Evolutionary conservation across 306 rosid species (phyloP).

Genomic region (Cucurbita moschata): DNA sequence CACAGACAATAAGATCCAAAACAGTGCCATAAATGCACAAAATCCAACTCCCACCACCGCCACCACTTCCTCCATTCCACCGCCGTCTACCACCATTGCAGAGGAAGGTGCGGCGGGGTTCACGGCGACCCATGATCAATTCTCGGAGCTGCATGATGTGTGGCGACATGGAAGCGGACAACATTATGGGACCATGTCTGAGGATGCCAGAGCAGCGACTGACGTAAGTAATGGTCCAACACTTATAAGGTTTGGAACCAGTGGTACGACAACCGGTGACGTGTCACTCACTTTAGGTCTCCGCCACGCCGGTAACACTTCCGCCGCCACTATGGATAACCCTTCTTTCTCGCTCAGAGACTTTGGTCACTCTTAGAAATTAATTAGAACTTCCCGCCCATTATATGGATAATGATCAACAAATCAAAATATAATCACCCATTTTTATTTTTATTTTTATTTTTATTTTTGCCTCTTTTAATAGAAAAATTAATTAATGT

Average conservation of each 20-base stretch:
- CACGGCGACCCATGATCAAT: conserved; percentile 6
- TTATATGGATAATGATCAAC: neutral
- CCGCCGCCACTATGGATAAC: conserved; percentile 18
- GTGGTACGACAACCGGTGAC: conserved; percentile 25
- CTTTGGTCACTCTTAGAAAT: conserved; percentile 31
- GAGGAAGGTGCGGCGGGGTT: conserved; percentile 3
- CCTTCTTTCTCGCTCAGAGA: conserved; percentile 44
- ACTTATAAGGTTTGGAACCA: conserved; percentile 57
- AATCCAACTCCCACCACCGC: conserved; percentile 28
- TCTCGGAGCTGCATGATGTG: conserved; percentile 18
- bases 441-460: neutral
- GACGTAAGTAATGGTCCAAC: conserved; percentile 23
- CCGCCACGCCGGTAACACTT: conserved; percentile 10
- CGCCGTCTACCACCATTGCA: conserved; percentile 9
- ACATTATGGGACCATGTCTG: conserved; percentile 39
- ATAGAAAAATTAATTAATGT: neutral
- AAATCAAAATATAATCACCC: neutral
- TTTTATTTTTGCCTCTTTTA: neutral
- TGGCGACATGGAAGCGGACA: conserved; percentile 31
- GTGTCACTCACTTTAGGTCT: conserved; percentile 69
- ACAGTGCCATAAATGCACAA: conserved; percentile 20
- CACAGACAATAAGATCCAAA: neutral
- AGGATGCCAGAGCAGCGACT: neutral
- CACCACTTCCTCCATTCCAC: neutral
- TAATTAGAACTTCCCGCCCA: neutral